A percentile compares a stretch with the other conserved stretches of the same genome.
phyloP scores from a whole-genome alignment of 192 early-diverging fungal species.

The Coemansia asiatica region DNA sequence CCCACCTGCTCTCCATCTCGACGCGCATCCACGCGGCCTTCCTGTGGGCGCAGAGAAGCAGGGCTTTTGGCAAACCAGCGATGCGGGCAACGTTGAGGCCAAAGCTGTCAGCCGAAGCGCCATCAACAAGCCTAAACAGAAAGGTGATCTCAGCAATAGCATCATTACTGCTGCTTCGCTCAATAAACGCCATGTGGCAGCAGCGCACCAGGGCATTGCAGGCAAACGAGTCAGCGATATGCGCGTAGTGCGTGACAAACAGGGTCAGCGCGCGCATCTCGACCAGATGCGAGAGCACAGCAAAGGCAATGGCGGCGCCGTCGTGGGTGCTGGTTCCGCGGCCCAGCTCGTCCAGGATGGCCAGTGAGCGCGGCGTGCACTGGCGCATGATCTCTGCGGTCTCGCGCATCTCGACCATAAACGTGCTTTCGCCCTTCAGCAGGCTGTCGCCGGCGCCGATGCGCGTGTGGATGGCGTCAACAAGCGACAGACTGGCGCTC shows the following conservation, averaged over 20 bases:
- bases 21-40: conserved; percentile 73
- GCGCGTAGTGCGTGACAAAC: conserved; percentile 96
- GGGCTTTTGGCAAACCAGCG: conserved; percentile 75
- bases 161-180: conserved; percentile 66
- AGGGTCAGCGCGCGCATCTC: conserved; percentile 75
- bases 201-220: conserved; percentile 13
- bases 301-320: conserved; percentile 93
- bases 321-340: conserved; percentile 96
- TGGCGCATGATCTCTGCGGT: conserved; percentile 88
- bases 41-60: conserved; percentile 69
- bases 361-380: conserved; percentile 82
- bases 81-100: conserved; percentile 97
- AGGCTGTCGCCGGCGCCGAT: conserved; percentile 98
- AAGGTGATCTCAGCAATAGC: conserved; percentile 75
- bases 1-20: conserved; percentile 37
- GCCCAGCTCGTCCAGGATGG: conserved; percentile 96
- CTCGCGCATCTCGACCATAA: conserved; percentile 94
- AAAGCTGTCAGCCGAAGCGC: conserved; percentile 86
- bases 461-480: conserved; percentile 93
- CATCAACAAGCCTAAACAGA: conserved; percentile 84
- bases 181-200: conserved; percentile 51
- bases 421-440: conserved; percentile 88
- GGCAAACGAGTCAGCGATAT: conserved; percentile 64
- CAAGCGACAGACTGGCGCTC: conserved; percentile 68
- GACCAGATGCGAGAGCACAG: conserved; percentile 85